Percentiles rank a stretch among this genome's conserved stretches.
phyloP scores from a whole-genome alignment of 2,329 filamentous ascomycete genomes.

The Aspergillus pseudoterreus region DNA sequence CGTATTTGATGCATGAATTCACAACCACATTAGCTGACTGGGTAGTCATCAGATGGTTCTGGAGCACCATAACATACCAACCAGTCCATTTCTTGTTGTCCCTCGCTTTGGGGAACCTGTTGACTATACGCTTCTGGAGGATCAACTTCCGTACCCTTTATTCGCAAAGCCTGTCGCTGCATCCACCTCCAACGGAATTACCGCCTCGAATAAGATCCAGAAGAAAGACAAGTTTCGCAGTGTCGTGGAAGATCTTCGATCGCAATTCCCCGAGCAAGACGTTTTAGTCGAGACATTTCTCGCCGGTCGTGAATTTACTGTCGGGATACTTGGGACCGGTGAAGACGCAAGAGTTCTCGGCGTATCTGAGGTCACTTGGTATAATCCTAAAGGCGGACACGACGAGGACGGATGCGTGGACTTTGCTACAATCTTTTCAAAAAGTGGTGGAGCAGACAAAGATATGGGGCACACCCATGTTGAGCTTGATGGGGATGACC shows the following conservation, averaged over 20 bases:
- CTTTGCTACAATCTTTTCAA: constrained; percentile 8
- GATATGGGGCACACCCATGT: constrained; percentile 3
- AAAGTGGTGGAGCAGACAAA: constrained; percentile 3
- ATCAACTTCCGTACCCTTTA: constrained; percentile 14
- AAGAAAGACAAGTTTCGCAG: constrained; percentile 4
- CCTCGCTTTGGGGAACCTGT: not conserved
- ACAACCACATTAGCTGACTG: not conserved
- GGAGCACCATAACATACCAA: constrained; percentile 14
- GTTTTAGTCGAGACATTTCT: constrained; percentile 21
- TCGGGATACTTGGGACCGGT: constrained; percentile 19
- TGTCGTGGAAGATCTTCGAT: constrained; percentile 12
- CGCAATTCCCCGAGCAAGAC: constrained; percentile 10
- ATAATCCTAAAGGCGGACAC: not conserved
- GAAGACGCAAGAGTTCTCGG: constrained; percentile 14
- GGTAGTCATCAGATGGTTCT: constrained; percentile 9
- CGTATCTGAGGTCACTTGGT: constrained; percentile 12
- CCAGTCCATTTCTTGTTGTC: constrained; percentile 12
- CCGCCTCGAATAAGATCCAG: constrained; percentile 11
- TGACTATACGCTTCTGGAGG: constrained; percentile 2
- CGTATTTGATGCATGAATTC: too few relatives aligned
- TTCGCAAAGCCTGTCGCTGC: constrained; percentile 17
- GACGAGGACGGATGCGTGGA: constrained; percentile 1
- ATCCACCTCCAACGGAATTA: constrained; percentile 18
- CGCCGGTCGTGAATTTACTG: constrained; percentile 20
- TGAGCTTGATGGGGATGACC: constrained; percentile 3